Evolutionary conservation across 441 rosid species (phyloP).

Genomic region (Syzygium malaccense): DNA sequence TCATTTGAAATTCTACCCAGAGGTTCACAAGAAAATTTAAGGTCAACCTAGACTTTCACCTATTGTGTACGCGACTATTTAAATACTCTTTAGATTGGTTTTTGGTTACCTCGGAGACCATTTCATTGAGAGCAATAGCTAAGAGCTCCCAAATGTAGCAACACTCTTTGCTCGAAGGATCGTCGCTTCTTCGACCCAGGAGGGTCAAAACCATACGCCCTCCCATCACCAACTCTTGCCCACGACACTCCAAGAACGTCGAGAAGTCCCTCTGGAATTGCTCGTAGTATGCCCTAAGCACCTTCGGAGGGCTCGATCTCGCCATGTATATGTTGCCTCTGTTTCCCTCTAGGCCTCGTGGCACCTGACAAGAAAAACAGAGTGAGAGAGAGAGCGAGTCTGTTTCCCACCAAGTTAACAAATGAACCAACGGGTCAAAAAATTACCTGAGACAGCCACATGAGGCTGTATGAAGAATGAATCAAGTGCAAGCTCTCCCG

Average conservation of each 20-base stretch:
- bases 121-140: neutral
- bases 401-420: neutral
- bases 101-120: constrained; percentile 4
- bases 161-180: neutral
- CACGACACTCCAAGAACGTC: neutral
- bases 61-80: neutral
- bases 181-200: neutral
- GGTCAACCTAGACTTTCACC: neutral
- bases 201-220: constrained; percentile 3
- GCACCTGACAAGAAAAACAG: neutral
- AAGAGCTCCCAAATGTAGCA: neutral
- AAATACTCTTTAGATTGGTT: neutral
- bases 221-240: neutral
- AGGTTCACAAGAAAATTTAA: neutral
- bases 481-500: neutral
- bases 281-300: neutral
- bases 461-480: constrained; percentile 5
- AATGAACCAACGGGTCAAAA: neutral
- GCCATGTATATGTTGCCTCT: neutral
- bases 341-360: constrained; percentile 3
- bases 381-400: neutral
- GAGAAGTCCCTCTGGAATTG: constrained; percentile 2
- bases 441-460: neutral
- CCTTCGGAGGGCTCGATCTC: neutral
- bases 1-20: neutral